These are phyloP conservation scores for Ceratocystis papillata DNA, from an alignment of 2,329 filamentous ascomycete genomes.

Conservation along the genomic window DNA sequence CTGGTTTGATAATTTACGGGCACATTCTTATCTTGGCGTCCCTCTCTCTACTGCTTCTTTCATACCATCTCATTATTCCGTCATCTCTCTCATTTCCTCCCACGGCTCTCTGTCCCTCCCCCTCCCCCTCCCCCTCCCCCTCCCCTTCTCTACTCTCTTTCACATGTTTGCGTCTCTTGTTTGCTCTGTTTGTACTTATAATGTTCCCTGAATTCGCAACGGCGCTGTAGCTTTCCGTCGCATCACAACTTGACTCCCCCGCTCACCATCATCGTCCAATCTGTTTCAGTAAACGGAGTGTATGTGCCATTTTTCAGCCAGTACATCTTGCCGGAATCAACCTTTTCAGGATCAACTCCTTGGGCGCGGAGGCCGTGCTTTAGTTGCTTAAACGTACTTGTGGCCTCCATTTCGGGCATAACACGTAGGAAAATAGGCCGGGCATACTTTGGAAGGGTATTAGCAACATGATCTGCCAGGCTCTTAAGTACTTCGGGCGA, in stretches of 20 bases:
- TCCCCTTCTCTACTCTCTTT: neutral
- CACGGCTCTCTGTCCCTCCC: too few species aligned
- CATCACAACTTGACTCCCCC: slow-evolving; percentile 59
- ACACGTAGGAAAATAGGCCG: slow-evolving; percentile 67
- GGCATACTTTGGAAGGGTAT: slow-evolving; percentile 59
- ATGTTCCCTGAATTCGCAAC: neutral
- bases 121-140: neutral
- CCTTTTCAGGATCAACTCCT: slow-evolving; percentile 53
- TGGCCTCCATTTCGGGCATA: slow-evolving; percentile 50
- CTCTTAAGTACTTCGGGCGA: slow-evolving; percentile 41
- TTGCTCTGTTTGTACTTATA: neutral
- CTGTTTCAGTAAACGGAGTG: slow-evolving; percentile 50
- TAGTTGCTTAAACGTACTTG: slow-evolving; percentile 82
- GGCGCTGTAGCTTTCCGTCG: neutral
- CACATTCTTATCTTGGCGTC: neutral
- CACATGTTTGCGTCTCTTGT: neutral
- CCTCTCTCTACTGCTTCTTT: neutral
- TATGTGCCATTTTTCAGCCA: slow-evolving; percentile 61
- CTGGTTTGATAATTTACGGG: neutral
- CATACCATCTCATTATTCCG: neutral
- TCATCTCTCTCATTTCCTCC: neutral
- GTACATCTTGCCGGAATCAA: slow-evolving; percentile 40
- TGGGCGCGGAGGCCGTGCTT: slow-evolving; percentile 62
- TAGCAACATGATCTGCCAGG: slow-evolving; percentile 48
- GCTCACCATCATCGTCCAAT: slow-evolving; percentile 58